These are phyloP conservation scores for Verbascum thapsus DNA, from an alignment of 257 asterid species.

Conservation along the genomic window DNA sequence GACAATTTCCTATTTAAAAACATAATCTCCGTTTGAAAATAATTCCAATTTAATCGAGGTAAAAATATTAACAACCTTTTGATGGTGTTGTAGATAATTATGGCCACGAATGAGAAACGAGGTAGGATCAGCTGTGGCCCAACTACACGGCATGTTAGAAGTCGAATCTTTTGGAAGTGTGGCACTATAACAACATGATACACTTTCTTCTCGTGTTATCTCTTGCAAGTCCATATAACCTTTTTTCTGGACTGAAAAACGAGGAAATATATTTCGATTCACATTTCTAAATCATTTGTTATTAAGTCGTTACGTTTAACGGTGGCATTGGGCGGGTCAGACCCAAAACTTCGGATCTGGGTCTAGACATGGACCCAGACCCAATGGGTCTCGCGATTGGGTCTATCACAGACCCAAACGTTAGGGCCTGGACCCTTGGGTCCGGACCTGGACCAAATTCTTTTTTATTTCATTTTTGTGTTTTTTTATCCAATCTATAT, in stretches of 20 bases:
- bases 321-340: no score
- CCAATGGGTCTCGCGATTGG: no score
- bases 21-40: neutral
- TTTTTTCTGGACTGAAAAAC: constrained; percentile 63
- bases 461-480: no score
- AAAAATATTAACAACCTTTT: constrained; percentile 50
- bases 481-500: no score
- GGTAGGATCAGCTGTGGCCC: constrained; percentile 73
- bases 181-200: constrained; percentile 52
- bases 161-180: constrained; percentile 73
- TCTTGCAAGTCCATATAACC: constrained; percentile 74
- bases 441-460: no score
- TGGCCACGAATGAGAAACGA: constrained; percentile 77
- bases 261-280: constrained; percentile 18
- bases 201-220: constrained; percentile 50
- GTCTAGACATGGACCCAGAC: no score
- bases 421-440: no score
- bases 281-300: constrained; percentile 11
- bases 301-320: neutral
- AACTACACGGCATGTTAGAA: constrained; percentile 60
- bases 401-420: no score
- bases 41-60: neutral
- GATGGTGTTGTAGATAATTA: constrained; percentile 60
- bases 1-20: no score
- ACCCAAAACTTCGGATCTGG: no score